phyloP scores from a whole-genome alignment of 2,329 filamentous ascomycete genomes.

The Penicillium sp. region DNA sequence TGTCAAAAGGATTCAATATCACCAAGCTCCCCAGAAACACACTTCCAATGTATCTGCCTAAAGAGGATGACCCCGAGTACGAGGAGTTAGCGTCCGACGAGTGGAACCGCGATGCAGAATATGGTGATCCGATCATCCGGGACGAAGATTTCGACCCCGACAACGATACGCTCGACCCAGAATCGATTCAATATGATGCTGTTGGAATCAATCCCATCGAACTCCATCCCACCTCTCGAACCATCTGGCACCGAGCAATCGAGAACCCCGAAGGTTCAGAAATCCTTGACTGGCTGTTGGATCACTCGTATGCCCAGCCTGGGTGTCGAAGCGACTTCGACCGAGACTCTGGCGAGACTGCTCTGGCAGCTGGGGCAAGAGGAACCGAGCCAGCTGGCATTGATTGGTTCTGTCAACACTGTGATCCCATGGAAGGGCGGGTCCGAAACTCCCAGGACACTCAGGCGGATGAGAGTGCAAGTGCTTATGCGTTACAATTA shows the following conservation, averaged over 20 bases:
- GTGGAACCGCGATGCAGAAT: not conserved
- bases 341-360: not conserved
- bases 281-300: not conserved
- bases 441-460: not conserved
- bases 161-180: not conserved
- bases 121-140: not conserved
- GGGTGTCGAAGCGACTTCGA: not conserved
- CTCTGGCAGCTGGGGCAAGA: not conserved
- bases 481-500: not conserved
- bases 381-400: not conserved
- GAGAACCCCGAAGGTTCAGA: not conserved
- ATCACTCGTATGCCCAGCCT: not conserved
- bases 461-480: not conserved
- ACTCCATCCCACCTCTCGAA: not conserved
- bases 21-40: conserved; percentile 2
- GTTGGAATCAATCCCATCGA: not conserved
- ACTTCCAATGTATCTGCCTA: not conserved
- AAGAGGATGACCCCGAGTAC: not conserved
- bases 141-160: not conserved
- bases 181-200: not conserved
- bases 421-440: not conserved
- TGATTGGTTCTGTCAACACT: conserved; percentile 3
- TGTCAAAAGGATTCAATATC: conserved; percentile 3
- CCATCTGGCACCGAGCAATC: conserved; percentile 4
- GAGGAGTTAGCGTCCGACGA: not conserved